Evolutionary conservation across 2,329 filamentous ascomycete genomes (phyloP), one percentile per base, ranked within the genome.

Genomic region (Fusarium coicis): DNA sequence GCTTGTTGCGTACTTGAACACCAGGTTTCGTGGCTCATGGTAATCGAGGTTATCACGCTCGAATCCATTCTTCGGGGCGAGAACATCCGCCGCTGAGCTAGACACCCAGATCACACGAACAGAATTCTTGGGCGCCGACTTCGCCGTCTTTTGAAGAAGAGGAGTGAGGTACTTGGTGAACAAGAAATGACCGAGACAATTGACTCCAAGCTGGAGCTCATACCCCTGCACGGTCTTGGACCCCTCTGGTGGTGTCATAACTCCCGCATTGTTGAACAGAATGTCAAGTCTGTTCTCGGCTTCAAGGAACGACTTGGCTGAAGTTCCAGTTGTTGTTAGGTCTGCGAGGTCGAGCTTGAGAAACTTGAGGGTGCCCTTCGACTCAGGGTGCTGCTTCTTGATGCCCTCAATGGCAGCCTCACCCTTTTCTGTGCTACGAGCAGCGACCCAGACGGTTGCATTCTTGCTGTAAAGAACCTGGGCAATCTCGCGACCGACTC

Each of bases 371-470:
- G 74, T 77, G 40, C 86, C 85, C 7, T 78, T 79, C 4, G 80
- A 85, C 39, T 75, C 70, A 2, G 84, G 82, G 19, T 77, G 66
- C 7, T 77, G 70, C 32, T 78, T 61, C 63, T 83, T 80, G 72
- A 90, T 85, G 10, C 78, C 68, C 9, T 80, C 76, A 50, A 90
- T 86, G 43, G 87, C 86, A 2, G 77, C 68, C 6, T 79, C 77
- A 18, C 82, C 86, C 68, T 87, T 87, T n/a, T 82, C 77, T 39
- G 81, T 74, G 7, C 79, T 84, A 36, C 88, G 86, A 6, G 84
- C 84, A 9, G 87, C 87, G 32, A 89, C 77, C 77, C 89, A 90
- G n/a, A 91, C 85, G 4, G 81, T 88, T 40, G 83, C 88, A 61
- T 88, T 87, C 40, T 83, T 84, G 18, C 80, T 78, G 78, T 90